Base-by-base conservation (phyloP, 768 basidiomycete genomes). In the Leccinum broughii region DNA sequence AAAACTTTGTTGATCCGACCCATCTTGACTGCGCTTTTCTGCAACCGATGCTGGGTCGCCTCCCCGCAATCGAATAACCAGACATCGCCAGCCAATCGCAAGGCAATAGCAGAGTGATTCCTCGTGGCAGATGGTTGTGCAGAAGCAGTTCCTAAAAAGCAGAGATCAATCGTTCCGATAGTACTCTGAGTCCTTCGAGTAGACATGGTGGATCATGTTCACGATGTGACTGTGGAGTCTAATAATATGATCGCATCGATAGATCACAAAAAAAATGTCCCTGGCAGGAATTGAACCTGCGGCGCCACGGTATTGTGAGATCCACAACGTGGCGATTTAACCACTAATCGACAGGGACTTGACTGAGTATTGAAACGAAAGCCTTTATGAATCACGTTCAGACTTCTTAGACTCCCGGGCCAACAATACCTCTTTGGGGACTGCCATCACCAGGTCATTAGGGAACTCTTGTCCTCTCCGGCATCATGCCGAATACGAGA, bases 51-150 rank as follows among this genome's bases (percentile, higher is more conserved):
- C 66, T 92, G 91, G 3, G 91, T 92, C 14, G 85, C 90, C 73
- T 93, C 91, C 22, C 91, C 91, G 70, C 91, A 93, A 69, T 93
- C 91, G 65, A 93, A 92, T 7, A 93, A 71, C 91, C 91, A 93
- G 57, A 90, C 84, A 76, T 89, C 85, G 17, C 84, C 79, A 17
- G 80, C 81, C 10, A 92, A 75, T 22, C 86, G 82, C 7, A 93
- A 67, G 2, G 89, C 86, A 8, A 87, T 81, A 4, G 90, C 77
- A 37, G 91, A 92, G 66, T 92, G 90, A 66, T 88, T 90, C 56
- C 91, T 80, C 0, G 91, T 91, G 2, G 83, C 80, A 4, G 91
- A 92, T 3, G 91, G 91, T 64, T 88, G 86, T 3, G 90, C 90
- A 20, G 91, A 92, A 15, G 89, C 89, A 1, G 90, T 93, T 22